Evolutionary conservation across 495 filamentous ascomycete genomes (phyloP).

Genomic region (Bryoglossum gracile): DNA sequence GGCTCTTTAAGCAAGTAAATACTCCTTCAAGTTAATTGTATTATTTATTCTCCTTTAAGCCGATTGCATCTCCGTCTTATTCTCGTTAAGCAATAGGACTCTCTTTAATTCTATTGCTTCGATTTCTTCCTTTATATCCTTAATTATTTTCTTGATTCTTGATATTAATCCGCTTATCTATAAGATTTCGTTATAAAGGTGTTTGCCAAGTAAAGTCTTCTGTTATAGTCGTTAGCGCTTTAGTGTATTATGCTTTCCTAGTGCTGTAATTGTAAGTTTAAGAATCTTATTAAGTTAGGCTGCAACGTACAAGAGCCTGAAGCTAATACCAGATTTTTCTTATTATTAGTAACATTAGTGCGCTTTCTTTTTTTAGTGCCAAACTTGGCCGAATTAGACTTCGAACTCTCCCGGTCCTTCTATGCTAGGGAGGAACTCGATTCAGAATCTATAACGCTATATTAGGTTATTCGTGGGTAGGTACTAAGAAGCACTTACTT

Average conservation of each 20-base stretch:
- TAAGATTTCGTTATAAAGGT: neutral
- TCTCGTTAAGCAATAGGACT: neutral
- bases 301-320: neutral
- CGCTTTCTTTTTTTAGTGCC: neutral
- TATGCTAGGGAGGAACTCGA: neutral
- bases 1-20: neutral
- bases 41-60: neutral
- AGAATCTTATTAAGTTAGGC: neutral
- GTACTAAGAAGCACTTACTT: neutral
- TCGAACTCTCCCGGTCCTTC: neutral
- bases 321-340: neutral
- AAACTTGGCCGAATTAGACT: neutral
- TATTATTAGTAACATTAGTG: neutral
- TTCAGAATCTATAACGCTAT: neutral
- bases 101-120: neutral
- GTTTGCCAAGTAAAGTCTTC: neutral
- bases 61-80: neutral
- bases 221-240: neutral
- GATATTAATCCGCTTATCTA: neutral
- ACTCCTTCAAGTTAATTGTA: neutral
- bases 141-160: neutral
- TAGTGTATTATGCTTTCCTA: neutral
- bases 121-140: neutral
- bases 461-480: neutral
- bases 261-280: neutral